Conservation (phyloP, 495 filamentous ascomycete species). For the Xylaria flabelliformis region DNA sequence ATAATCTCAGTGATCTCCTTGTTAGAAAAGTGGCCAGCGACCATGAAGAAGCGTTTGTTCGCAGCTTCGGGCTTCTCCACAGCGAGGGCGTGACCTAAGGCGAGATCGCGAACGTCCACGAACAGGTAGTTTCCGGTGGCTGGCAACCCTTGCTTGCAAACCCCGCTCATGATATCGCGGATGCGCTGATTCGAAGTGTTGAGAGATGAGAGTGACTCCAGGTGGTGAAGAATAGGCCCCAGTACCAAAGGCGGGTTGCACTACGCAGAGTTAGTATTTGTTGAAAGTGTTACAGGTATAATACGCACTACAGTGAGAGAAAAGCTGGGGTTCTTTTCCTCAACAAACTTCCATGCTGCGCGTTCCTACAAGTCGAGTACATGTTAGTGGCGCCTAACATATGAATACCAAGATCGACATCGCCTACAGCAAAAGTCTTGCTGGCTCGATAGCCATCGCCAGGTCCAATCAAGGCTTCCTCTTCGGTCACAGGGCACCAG, state of each 20-base stretch:
- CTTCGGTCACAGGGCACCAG: constrained; percentile 49
- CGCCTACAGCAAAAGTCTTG: constrained; percentile 33
- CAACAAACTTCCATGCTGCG: constrained; percentile 82
- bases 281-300: neutral
- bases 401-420: neutral
- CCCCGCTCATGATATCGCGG: constrained; percentile 57
- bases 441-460: constrained; percentile 44
- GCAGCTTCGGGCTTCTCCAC: constrained; percentile 71
- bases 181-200: constrained; percentile 24
- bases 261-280: neutral
- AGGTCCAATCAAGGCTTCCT: constrained; percentile 36
- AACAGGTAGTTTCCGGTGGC: constrained; percentile 63
- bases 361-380: neutral
- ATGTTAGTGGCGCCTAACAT: neutral
- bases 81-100: constrained; percentile 73
- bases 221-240: constrained; percentile 64
- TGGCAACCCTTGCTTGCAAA: constrained; percentile 63
- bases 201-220: constrained; percentile 1
- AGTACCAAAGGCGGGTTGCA: constrained; percentile 71
- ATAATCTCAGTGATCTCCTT: constrained; percentile 70
- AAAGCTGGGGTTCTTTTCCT: constrained; percentile 80
- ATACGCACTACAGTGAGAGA: constrained; percentile 63
- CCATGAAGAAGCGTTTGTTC: constrained; percentile 73
- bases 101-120: constrained; percentile 75
- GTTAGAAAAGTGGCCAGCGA: constrained; percentile 67